These are phyloP conservation scores for Penicillium cinerascens DNA, from an alignment of 495 filamentous ascomycete species.

Conservation along the genomic window DNA sequence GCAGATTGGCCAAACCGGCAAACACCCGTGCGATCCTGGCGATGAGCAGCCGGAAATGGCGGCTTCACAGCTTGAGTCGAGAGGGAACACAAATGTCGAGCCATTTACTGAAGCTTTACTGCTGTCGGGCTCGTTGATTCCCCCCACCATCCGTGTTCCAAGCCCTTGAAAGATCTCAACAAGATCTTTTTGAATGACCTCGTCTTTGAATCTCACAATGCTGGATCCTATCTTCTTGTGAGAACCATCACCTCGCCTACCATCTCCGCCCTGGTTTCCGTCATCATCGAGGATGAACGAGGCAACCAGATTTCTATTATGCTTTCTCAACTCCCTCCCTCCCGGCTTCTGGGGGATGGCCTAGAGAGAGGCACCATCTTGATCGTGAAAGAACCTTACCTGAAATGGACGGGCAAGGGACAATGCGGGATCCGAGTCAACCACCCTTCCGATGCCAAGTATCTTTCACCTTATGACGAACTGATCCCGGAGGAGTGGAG, in stretches of 20 bases:
- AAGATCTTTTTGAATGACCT: slow-evolving; percentile 30
- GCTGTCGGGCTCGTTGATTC: too few species aligned
- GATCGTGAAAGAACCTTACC: slow-evolving; percentile 52
- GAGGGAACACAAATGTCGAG: too few species aligned
- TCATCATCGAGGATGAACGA: slow-evolving; percentile 46
- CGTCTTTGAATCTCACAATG: slow-evolving; percentile 45
- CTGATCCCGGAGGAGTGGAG: slow-evolving; percentile 35
- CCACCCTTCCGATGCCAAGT: slow-evolving; percentile 46
- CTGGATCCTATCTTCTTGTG: slow-evolving; percentile 41
- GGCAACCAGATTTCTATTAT: slow-evolving; percentile 30
- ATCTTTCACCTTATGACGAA: slow-evolving; percentile 24
- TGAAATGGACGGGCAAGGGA: slow-evolving; percentile 32
- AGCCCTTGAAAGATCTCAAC: slow-evolving; percentile 15
- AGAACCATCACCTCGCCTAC: slow-evolving; percentile 36
- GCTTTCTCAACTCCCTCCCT: slow-evolving; percentile 43
- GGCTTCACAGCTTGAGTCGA: too few species aligned
- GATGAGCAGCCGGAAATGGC: too few species aligned
- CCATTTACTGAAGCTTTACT: too few species aligned
- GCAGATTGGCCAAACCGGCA: too few species aligned
- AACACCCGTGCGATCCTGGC: too few species aligned
- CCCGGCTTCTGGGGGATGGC: slow-evolving; percentile 5
- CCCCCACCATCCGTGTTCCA: slow-evolving; percentile 4
- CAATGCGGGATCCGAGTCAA: slow-evolving; percentile 45
- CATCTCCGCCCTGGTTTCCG: slow-evolving; percentile 31
- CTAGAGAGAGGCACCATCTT: slow-evolving; percentile 30